Conservation (phyloP, 2,329 filamentous ascomycete genomes). For the Knufia petricola region DNA sequence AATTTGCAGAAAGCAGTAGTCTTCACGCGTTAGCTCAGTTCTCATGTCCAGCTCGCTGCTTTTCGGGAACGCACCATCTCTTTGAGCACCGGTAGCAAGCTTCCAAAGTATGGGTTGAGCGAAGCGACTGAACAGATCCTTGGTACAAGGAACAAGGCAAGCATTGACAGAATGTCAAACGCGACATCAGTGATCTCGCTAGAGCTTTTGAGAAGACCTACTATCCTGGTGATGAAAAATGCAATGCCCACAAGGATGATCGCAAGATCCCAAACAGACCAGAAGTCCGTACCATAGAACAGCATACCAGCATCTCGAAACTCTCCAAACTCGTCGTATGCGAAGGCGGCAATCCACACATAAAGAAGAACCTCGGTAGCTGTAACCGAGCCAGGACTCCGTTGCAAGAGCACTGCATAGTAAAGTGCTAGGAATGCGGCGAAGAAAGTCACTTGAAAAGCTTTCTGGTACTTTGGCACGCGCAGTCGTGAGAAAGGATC, state of each 20-base stretch:
- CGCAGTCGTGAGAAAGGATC: slow-evolving; percentile 67
- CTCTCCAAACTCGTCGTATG: slow-evolving; percentile 78
- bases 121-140: slow-evolving; percentile 78
- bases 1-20: slow-evolving; percentile 85
- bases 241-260: slow-evolving; percentile 64
- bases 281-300: slow-evolving; percentile 76
- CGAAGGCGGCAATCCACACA: slow-evolving; percentile 77
- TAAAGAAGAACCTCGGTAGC: slow-evolving; percentile 64
- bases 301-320: slow-evolving; percentile 77
- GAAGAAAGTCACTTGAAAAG: slow-evolving; percentile 77
- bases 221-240: slow-evolving; percentile 59
- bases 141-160: slow-evolving; percentile 83
- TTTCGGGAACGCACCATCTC: slow-evolving; percentile 58
- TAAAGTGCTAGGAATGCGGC: slow-evolving; percentile 66
- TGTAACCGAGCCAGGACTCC: slow-evolving; percentile 58
- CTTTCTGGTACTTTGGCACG: slow-evolving; percentile 75
- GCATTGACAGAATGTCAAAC: slow-evolving; percentile 81
- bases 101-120: slow-evolving; percentile 83
- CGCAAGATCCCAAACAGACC: slow-evolving; percentile 63
- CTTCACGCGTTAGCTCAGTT: slow-evolving; percentile 28
- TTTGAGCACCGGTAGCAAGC: slow-evolving; percentile 70
- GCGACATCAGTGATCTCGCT: slow-evolving; percentile 61
- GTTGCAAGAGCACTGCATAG: slow-evolving; percentile 72
- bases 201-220: slow-evolving; percentile 55
- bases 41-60: background rate